Percentiles rank a stretch among this genome's conserved stretches.
phyloP scores from a whole-genome alignment of 2,329 filamentous ascomycete species.

The Chalaropsis thielavioides region DNA sequence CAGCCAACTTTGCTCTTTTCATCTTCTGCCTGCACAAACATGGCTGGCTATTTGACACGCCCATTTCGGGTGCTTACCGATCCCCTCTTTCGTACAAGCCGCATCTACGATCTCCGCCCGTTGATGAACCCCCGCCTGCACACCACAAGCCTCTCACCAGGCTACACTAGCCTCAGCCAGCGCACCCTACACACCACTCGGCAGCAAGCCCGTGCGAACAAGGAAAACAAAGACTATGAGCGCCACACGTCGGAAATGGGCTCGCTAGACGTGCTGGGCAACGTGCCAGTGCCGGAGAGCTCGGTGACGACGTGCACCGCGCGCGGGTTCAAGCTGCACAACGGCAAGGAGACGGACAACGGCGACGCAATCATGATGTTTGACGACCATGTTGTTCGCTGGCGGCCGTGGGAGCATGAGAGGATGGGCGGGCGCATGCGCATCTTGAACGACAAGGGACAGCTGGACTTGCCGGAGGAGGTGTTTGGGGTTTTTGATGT shows the following conservation, averaged over 20 bases:
- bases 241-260: slow-evolving; percentile 12
- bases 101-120: neutral
- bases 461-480: slow-evolving; percentile 59
- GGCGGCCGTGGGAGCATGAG: slow-evolving; percentile 61
- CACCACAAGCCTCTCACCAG: neutral
- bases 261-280: slow-evolving; percentile 60
- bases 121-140: neutral
- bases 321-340: slow-evolving; percentile 79
- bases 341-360: slow-evolving; percentile 53
- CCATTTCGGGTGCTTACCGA: neutral
- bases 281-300: slow-evolving; percentile 62
- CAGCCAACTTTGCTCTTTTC: neutral
- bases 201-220: neutral
- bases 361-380: slow-evolving; percentile 65
- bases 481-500: slow-evolving; percentile 63
- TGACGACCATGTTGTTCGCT: slow-evolving; percentile 74
- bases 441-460: slow-evolving; percentile 61
- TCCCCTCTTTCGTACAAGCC: neutral
- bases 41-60: neutral
- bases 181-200: neutral
- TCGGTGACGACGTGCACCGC: slow-evolving; percentile 67
- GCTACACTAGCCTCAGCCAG: neutral
- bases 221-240: neutral
- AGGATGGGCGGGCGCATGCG: slow-evolving; percentile 24
- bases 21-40: neutral